Percentiles rank a stretch among this genome's conserved stretches.
phyloP scores from a whole-genome alignment of 2,329 filamentous ascomycete species.

The Pseudohalonectria lignicola region DNA sequence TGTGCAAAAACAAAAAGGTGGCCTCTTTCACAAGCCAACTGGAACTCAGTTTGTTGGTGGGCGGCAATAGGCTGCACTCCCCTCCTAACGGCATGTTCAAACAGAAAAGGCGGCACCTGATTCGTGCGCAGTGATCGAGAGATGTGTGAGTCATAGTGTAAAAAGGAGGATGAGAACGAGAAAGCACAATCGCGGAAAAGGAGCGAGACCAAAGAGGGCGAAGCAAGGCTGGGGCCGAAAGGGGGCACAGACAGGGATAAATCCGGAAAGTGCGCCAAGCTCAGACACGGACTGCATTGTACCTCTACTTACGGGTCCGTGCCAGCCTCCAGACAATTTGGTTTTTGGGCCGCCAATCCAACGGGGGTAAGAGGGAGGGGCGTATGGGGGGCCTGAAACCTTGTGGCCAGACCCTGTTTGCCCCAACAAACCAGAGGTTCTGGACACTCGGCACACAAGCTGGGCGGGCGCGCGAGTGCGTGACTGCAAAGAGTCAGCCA shows the following conservation, averaged over 20 bases:
- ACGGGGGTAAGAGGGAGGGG: not conserved
- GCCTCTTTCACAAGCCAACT: too few relatives aligned
- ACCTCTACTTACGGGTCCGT: too few relatives aligned
- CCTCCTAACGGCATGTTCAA: too few relatives aligned
- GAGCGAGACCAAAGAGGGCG: not conserved
- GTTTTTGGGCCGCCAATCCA: not conserved
- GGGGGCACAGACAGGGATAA: constrained; percentile 1
- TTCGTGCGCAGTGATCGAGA: not conserved
- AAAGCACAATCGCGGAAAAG: too few relatives aligned
- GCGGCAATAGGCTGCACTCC: too few relatives aligned
- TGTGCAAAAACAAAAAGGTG: too few relatives aligned
- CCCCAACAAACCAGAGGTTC: not conserved
- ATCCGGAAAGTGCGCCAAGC: not conserved
- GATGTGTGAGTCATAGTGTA: not conserved
- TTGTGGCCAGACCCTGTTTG: not conserved
- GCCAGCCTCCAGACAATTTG: not conserved
- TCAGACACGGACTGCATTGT: too few relatives aligned
- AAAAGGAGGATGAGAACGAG: not conserved
- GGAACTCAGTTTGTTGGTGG: too few relatives aligned
- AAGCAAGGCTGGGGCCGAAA: not conserved
- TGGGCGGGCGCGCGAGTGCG: not conserved
- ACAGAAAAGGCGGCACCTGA: too few relatives aligned
- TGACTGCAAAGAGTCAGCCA: not conserved
- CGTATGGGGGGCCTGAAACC: not conserved
- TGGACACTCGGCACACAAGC: not conserved